These are phyloP conservation scores for Arabis alpina DNA, from an alignment of 345 rosid species.

Conservation along the genomic window DNA sequence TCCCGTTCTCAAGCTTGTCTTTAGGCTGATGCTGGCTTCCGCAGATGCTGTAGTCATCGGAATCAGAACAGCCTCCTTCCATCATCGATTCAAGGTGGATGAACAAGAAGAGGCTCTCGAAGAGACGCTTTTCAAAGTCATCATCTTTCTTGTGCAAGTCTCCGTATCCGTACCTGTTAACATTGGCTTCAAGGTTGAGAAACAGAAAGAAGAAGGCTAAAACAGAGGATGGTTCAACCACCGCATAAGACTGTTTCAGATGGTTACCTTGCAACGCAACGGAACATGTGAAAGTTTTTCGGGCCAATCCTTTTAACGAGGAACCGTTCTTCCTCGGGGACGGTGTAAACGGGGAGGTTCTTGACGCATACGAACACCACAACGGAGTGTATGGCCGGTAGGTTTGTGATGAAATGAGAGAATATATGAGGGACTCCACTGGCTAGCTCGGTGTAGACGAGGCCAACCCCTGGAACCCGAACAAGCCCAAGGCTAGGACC, in stretches of 20 bases:
- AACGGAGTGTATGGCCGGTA: conserved; percentile 80
- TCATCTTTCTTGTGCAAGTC: conserved; percentile 84
- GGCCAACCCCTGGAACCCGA: conserved; percentile 79
- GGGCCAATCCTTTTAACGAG: conserved; percentile 83
- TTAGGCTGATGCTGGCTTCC: conserved; percentile 50
- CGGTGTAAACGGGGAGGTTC: conserved; percentile 83
- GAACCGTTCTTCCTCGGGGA: conserved; percentile 77
- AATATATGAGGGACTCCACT: conserved; percentile 80
- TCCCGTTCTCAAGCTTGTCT: conserved; percentile 36
- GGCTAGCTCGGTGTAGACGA: conserved; percentile 84
- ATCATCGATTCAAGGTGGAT: conserved; percentile 72
- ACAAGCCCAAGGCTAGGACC: conserved; percentile 70
- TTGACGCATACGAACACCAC: conserved; percentile 74
- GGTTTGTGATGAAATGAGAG: conserved; percentile 75
- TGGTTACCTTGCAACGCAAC: conserved; percentile 62
- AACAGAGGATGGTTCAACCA: not conserved
- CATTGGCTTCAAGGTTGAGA: conserved; percentile 3
- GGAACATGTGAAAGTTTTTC: conserved; percentile 76
- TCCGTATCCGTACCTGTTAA: conserved; percentile 70
- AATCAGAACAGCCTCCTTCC: conserved; percentile 76
- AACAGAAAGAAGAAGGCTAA: not conserved
- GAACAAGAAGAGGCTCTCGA: conserved; percentile 62
- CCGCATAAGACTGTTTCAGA: not conserved
- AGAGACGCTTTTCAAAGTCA: conserved; percentile 70
- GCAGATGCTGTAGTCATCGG: conserved; percentile 65